phyloP scores from a whole-genome alignment of 176 grass and related monocot species.

The Urochloa ruziziensis region DNA sequence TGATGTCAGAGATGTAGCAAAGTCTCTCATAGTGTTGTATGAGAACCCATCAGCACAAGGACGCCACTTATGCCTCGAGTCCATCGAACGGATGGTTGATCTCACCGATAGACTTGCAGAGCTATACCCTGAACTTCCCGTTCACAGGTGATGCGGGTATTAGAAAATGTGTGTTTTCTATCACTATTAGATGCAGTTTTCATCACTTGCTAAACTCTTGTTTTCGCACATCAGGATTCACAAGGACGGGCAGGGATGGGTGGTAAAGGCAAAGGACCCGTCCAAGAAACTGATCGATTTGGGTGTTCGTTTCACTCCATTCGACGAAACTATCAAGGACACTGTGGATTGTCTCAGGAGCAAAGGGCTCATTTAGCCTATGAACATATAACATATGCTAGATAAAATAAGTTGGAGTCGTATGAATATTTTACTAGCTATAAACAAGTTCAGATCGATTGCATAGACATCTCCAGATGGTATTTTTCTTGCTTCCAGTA shows the following conservation, averaged over 20 bases:
- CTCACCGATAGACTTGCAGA: slow-evolving; percentile 35
- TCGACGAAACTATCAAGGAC: slow-evolving; percentile 46
- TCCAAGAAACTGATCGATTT: slow-evolving; percentile 54
- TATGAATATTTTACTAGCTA: no score
- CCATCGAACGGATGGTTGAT: slow-evolving; percentile 8
- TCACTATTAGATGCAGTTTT: background rate
- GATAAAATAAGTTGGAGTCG: no score
- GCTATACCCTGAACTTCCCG: slow-evolving; percentile 39
- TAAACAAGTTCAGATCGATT: no score
- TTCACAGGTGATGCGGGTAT: slow-evolving; percentile 31
- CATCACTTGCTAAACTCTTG: background rate
- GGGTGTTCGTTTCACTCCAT: slow-evolving; percentile 42
- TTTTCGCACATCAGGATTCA: slow-evolving; percentile 17
- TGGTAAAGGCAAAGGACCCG: slow-evolving; percentile 30
- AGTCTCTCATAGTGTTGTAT: slow-evolving; percentile 36
- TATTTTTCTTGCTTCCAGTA: no score
- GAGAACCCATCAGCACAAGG: slow-evolving; percentile 37
- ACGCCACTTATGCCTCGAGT: slow-evolving; percentile 49
- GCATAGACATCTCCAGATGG: no score
- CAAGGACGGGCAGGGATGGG: slow-evolving; percentile 58
- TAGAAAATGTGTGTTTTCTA: background rate
- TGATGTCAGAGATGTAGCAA: slow-evolving; percentile 50
- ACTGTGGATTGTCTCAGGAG: slow-evolving; percentile 44
- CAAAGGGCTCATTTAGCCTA: slow-evolving; percentile 41
- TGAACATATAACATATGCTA: background rate